Conservation (phyloP, 768 basidiomycete species). For the Phylloporus sp. region DNA sequence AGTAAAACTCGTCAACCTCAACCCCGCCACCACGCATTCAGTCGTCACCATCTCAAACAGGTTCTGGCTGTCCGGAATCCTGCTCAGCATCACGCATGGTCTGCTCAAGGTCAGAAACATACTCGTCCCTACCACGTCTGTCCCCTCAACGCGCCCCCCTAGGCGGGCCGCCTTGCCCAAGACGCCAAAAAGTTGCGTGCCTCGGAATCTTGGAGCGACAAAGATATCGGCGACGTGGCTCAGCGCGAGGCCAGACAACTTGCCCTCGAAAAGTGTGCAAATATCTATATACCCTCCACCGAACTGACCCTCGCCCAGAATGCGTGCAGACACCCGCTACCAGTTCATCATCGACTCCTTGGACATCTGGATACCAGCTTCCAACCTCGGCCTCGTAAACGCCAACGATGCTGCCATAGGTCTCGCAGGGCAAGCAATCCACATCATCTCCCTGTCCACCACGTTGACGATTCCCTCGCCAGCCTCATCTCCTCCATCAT, state of each 20-base stretch:
- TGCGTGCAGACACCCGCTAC: slow-evolving; percentile 59
- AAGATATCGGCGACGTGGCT: slow-evolving; percentile 60
- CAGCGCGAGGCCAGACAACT: slow-evolving; percentile 62
- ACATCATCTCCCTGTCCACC: not conserved
- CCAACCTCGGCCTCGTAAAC: slow-evolving; percentile 66
- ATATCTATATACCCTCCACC: not conserved
- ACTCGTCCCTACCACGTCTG: not conserved
- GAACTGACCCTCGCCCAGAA: slow-evolving; percentile 34
- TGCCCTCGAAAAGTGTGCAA: slow-evolving; percentile 48
- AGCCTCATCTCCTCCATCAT: slow-evolving; percentile 70
- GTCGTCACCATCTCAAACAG: slow-evolving; percentile 66
- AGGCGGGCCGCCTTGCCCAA: slow-evolving; percentile 59
- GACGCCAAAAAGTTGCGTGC: slow-evolving; percentile 52
- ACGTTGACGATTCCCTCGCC: slow-evolving; percentile 5
- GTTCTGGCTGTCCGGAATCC: slow-evolving; percentile 86
- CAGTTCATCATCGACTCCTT: slow-evolving; percentile 83
- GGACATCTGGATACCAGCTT: slow-evolving; percentile 89
- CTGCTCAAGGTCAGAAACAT: slow-evolving; percentile 55
- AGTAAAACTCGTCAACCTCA: slow-evolving; percentile 58
- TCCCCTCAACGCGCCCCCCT: not conserved
- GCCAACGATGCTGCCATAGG: slow-evolving; percentile 85
- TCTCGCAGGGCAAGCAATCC: slow-evolving; percentile 65
- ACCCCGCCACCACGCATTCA: slow-evolving; percentile 54
- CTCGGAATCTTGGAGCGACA: slow-evolving; percentile 50
- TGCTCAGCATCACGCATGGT: slow-evolving; percentile 70